phyloP scores from a whole-genome alignment of 345 rosid species.

The Citrus maxima region DNA sequence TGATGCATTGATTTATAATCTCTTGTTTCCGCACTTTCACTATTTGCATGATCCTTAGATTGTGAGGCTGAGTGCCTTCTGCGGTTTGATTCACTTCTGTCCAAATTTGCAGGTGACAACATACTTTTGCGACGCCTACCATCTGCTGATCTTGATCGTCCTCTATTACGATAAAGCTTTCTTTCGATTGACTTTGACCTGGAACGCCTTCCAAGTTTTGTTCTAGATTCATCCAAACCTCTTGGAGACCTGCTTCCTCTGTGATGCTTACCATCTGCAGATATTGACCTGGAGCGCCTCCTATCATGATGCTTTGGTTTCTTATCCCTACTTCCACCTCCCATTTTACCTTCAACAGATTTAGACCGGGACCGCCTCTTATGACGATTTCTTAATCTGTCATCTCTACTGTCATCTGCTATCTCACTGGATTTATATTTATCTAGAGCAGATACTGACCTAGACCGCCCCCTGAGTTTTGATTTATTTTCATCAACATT shows the following conservation, averaged over 20 bases:
- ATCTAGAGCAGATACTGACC: conserved; percentile 49
- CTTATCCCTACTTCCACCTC: conserved; percentile 41
- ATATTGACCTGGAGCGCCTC: conserved; percentile 61
- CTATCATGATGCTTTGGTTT: conserved; percentile 54
- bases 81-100: conserved; percentile 36
- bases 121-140: conserved; percentile 33
- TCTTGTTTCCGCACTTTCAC: conserved; percentile 20
- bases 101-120: conserved; percentile 40
- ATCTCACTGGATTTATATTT: conserved; percentile 31
- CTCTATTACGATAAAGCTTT: conserved; percentile 37
- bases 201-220: conserved; percentile 46
- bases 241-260: conserved; percentile 50
- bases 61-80: conserved; percentile 41
- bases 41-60: conserved; percentile 30
- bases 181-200: conserved; percentile 57
- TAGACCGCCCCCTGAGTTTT: conserved; percentile 48
- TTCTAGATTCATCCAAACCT: conserved; percentile 44
- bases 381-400: conserved; percentile 39
- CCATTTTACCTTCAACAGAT: conserved; percentile 58
- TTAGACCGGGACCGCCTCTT: conserved; percentile 70
- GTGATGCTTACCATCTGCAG: conserved; percentile 49
- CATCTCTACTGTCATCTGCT: conserved; percentile 35
- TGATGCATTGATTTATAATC: conserved; percentile 18
- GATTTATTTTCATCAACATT: conserved; percentile 42
- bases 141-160: conserved; percentile 45